A percentile compares a stretch with the other conserved stretches of the same genome.
phyloP scores from a whole-genome alignment of 2,329 filamentous ascomycete species.

The Thielaviopsis musarum region DNA sequence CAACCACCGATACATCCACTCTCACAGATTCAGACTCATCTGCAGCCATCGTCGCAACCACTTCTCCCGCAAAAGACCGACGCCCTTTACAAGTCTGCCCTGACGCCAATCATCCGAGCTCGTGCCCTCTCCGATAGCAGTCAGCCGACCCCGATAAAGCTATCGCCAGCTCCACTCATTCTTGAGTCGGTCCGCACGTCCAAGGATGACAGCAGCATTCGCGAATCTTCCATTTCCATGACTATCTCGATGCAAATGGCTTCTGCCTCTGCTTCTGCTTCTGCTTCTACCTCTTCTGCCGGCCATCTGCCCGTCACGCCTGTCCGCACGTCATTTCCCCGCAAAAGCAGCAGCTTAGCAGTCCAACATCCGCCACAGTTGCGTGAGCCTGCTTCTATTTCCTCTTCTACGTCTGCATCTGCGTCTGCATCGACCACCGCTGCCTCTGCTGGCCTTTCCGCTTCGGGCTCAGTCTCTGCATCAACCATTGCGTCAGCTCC shows the following conservation, averaged over 20 bases:
- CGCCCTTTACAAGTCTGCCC: neutral
- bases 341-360: slow-evolving; percentile 24
- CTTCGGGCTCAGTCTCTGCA: neutral
- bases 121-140: slow-evolving; percentile 10
- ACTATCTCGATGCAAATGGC: too few relatives aligned
- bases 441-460: neutral
- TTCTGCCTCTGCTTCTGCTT: neutral
- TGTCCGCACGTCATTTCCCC: slow-evolving; percentile 45
- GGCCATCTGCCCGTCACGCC: slow-evolving; percentile 48
- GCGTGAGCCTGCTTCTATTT: neutral
- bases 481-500: neutral
- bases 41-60: neutral
- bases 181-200: slow-evolving; percentile 36
- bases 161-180: slow-evolving; percentile 42
- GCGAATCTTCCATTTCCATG: slow-evolving; percentile 18
- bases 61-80: neutral
- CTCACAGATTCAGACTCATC: neutral
- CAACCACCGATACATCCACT: neutral
- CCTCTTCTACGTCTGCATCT: neutral
- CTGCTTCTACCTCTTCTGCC: neutral
- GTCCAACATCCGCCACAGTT: neutral
- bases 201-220: slow-evolving; percentile 49
- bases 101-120: neutral
- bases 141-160: slow-evolving; percentile 29
- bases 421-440: too few relatives aligned